Base-by-base conservation (phyloP, 78 protist genomes). In the Dictyostelium citrinum region DNA sequence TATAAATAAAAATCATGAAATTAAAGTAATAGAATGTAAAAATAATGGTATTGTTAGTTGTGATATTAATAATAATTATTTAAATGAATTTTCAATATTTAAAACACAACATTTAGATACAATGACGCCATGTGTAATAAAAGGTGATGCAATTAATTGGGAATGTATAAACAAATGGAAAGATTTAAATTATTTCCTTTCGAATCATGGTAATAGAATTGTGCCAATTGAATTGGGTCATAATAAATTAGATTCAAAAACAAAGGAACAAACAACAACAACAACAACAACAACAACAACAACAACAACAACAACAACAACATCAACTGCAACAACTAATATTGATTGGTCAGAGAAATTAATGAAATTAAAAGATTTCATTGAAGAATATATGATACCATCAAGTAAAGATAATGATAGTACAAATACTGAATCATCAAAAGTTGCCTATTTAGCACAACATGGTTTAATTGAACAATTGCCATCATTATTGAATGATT, bases 371-470 rank as follows among this genome's bases (percentile, higher is more conserved):
- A n/a, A 37, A 10, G 81, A 84, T 43, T 84, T 70, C 14, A 70
- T 84, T 61, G 58, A 68, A 33, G 49, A 58, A 33, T 84, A 61
- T 84, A 60, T 84, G 91, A 45, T 84, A 41, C 90, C 90, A 39
- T 35, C 45, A 20, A 70, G 76, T 43, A 20, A n/a, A 12, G 74
- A 41, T 17, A 67, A 68, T 12, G 22, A 33, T 22, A 17, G 60
- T 64, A 80, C 64, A 5, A 17, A 33, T 11, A 35, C 49, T 10
- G 24, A 39, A 4, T 78, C 91, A 24, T 17, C 24, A 20, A 31
- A 83, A 14, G 83, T 84, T 39, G 91, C 77, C 1, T 84, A 84
- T 41, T 46, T 84, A 29, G 91, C 91, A 1, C 91, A 84, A 77
- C 91, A 84, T 41, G 67, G 41, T 39, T 41, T 84, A 35, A 61